Percentiles rank a stretch among this genome's conserved stretches.
phyloP scores from a whole-genome alignment of 169 alveolate species.

The Eimeria tenella region DNA sequence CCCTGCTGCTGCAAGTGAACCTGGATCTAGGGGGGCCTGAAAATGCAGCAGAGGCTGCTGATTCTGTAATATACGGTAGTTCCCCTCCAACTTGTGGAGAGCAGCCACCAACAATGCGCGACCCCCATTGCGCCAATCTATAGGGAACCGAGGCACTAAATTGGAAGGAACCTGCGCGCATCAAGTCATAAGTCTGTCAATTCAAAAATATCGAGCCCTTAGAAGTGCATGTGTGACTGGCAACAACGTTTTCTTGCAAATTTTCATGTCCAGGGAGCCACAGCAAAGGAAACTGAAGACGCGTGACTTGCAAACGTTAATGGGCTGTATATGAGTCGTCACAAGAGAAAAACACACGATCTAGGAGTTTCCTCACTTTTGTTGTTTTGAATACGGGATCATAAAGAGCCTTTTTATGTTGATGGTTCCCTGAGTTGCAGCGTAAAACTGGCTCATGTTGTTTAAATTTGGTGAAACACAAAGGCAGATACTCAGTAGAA shows the following conservation, averaged over 20 bases:
- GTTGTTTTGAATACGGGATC: conserved; percentile 93
- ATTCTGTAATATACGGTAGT: conserved; percentile 47
- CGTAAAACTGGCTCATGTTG: not conserved
- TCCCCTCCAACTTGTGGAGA: conserved; percentile 88
- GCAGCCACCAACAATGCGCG: conserved; percentile 89
- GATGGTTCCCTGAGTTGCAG: conserved; percentile 87
- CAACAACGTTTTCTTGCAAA: not conserved
- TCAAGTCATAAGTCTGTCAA: not conserved
- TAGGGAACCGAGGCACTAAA: conserved; percentile 90
- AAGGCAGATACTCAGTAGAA: not conserved
- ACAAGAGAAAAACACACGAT: not conserved
- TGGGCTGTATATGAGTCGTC: too few relatives aligned
- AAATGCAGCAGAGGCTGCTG: conserved; percentile 48
- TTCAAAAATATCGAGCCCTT: not conserved
- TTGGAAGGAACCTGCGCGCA: conserved; percentile 88
- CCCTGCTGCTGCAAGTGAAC: conserved; percentile 39
- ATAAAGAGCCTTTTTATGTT: conserved; percentile 88
- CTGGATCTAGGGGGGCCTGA: conserved; percentile 61
- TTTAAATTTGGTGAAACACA: not conserved
- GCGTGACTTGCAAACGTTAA: not conserved
- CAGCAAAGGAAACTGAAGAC: not conserved
- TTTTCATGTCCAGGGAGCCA: not conserved
- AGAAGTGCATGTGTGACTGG: not conserved
- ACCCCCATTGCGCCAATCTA: conserved; percentile 94
- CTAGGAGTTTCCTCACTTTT: conserved; percentile 82